These are phyloP conservation scores for Candida ulmi DNA, from an alignment of 805 yeast genomes.

Conservation along the genomic window DNA sequence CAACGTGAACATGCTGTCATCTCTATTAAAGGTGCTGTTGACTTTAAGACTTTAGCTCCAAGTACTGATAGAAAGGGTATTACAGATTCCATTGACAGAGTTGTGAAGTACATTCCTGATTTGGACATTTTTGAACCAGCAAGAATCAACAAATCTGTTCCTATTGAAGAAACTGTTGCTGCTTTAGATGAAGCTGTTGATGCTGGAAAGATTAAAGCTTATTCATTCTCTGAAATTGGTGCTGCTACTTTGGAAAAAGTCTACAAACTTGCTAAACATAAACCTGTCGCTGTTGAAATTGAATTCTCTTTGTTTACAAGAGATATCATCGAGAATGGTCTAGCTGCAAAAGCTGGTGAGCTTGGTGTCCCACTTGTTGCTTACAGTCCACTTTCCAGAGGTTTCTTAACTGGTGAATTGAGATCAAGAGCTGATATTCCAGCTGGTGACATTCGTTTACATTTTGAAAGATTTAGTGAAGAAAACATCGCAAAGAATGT, in stretches of 20 bases:
- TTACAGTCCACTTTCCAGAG: slow-evolving; percentile 82
- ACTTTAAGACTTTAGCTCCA: slow-evolving; percentile 35
- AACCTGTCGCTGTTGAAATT: slow-evolving; percentile 66
- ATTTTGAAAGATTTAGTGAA: slow-evolving; percentile 51
- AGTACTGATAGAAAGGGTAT: slow-evolving; percentile 45
- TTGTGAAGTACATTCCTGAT: slow-evolving; percentile 34
- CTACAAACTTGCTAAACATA: slow-evolving; percentile 37
- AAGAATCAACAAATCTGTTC: slow-evolving; percentile 53
- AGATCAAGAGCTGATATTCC: slow-evolving; percentile 42
- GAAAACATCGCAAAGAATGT: slow-evolving; percentile 55
- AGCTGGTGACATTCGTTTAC: slow-evolving; percentile 47
- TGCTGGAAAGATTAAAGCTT: slow-evolving; percentile 60
- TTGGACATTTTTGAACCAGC: slow-evolving; percentile 67
- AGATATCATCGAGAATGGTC: slow-evolving; percentile 57
- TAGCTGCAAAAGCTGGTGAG: slow-evolving; percentile 53
- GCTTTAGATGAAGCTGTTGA: slow-evolving; percentile 55
- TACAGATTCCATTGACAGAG: slow-evolving; percentile 39
- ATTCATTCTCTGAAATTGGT: slow-evolving; percentile 70
- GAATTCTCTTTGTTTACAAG: slow-evolving; percentile 72
- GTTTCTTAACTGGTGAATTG: slow-evolving; percentile 63
- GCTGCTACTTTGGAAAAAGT: slow-evolving; percentile 60
- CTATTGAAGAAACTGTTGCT: slow-evolving; percentile 54
- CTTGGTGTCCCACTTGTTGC: slow-evolving; percentile 62
- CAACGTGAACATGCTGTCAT: slow-evolving; percentile 49
- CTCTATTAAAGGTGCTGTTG: slow-evolving; percentile 63